A percentile compares a stretch with the other conserved stretches of the same genome.
Evolutionary conservation across 1,139 yeast genomes (phyloP).

Genomic region (Scheffersomyces insectosa): DNA sequence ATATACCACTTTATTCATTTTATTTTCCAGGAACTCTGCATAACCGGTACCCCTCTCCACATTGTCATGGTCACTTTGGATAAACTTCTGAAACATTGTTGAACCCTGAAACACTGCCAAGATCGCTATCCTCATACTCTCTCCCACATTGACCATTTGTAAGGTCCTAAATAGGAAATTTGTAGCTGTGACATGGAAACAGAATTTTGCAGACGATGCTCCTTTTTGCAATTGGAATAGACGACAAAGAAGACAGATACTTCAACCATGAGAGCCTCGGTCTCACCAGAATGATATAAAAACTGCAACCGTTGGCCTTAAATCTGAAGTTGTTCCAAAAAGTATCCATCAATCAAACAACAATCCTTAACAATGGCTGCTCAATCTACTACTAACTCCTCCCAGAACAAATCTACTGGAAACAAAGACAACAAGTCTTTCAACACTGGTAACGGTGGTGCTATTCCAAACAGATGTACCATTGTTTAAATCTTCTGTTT

Average conservation of each 20-base stretch:
- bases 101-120: too few species aligned
- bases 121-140: too few species aligned
- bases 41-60: too few species aligned
- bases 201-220: not conserved
- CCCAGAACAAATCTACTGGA: not conserved
- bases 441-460: not conserved
- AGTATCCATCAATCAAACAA: not conserved
- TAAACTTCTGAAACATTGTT: not conserved
- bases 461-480: not conserved
- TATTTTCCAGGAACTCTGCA: too few species aligned
- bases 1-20: too few species aligned
- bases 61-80: not conserved
- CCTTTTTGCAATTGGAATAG: not conserved
- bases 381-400: not conserved
- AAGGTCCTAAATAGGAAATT: not conserved
- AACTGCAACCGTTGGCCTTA: not conserved
- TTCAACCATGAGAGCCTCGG: not conserved
- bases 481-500: not conserved
- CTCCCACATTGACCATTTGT: not conserved
- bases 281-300: not conserved
- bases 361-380: not conserved
- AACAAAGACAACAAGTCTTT: not conserved
- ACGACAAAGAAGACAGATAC: not conserved
- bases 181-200: not conserved
- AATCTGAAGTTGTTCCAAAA: not conserved